phyloP scores from a whole-genome alignment of 2,329 filamentous ascomycete genomes.

The Zasmidium angulare region DNA sequence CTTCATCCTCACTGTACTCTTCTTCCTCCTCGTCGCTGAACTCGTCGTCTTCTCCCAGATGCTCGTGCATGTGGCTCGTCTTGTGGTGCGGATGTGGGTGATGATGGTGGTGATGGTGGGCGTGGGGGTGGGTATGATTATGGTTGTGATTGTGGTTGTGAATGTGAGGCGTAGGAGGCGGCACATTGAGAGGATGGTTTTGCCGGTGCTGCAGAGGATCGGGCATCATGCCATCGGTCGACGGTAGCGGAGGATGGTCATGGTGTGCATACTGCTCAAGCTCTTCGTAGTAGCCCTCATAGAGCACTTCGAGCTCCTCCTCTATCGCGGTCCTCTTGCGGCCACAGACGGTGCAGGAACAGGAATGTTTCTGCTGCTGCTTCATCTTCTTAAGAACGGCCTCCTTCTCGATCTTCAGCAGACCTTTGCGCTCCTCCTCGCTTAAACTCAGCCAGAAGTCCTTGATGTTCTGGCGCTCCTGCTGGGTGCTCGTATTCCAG shows the following conservation, averaged over 20 bases:
- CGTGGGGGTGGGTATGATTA: constrained; percentile 30
- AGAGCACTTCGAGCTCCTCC: constrained; percentile 94
- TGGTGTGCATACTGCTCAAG: constrained; percentile 95
- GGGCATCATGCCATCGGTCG: constrained; percentile 66
- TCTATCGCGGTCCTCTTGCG: constrained; percentile 96
- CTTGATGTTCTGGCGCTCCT: constrained; percentile 96
- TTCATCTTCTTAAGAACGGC: constrained; percentile 99
- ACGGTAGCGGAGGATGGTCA: constrained; percentile 57
- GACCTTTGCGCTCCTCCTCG: constrained; percentile 89
- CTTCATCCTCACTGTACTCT: constrained; percentile 64
- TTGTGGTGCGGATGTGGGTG: constrained; percentile 56
- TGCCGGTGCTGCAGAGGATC: constrained; percentile 46
- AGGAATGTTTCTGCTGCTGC: constrained; percentile 98
- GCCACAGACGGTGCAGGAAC: constrained; percentile 95
- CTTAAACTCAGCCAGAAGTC: constrained; percentile 95
- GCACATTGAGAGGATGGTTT: constrained; percentile 32
- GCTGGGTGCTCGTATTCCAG: constrained; percentile 93
- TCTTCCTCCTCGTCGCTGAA: constrained; percentile 58
- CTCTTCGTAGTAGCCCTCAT: constrained; percentile 98
- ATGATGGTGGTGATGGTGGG: too few relatives aligned
- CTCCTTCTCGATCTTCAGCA: constrained; percentile 98
- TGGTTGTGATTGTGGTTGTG: constrained; percentile 1
- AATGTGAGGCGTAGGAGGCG: constrained; percentile 20
- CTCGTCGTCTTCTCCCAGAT: constrained; percentile 59
- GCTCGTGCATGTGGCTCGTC: constrained; percentile 70